Base-by-base conservation (phyloP, 768 basidiomycete species). In the Suillus americanus region DNA sequence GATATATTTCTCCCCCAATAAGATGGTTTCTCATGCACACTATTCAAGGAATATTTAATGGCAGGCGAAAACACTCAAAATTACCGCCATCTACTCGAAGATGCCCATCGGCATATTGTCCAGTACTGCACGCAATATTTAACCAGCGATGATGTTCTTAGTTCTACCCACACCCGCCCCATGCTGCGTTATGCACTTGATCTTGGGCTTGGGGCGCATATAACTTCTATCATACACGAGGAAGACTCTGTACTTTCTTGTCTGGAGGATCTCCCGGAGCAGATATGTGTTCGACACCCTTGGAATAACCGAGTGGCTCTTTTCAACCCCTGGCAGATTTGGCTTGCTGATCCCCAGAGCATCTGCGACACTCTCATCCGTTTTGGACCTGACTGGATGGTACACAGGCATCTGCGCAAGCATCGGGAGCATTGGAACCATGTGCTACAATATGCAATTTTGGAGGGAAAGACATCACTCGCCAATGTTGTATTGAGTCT, bases 151-250 rank as follows among this genome's bases (percentile, higher is more conserved):
- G 60, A 61, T 48, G 35, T 61, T 12, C 48, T 48, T n/a, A 20
- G 28, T 14, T 41, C 60, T 35, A 14, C 0, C 35, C 1, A 9
- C 28, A 20, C 41, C 4, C 60, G 48, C 8, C 60, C 60, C 9
- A 43, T 61, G 60, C 60, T 61, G 41, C 43, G 41, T 20, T 61
- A 61, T 30, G 60, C 60, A 3, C 43, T 61, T 30, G 18, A 61
- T 43, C 5, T 25, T n/a, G 60, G 60, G 43, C 41, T 61, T 0
- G 53, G 53, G 28, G 60, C 41, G 14, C 60, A 61, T 12, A 41
- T 61, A 9, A 13, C 43, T 0, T 45, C 28, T n/a, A 61, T 61
- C 28, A n/a, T 16, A 2, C 3, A 16, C 2, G 60, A 61, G 10
- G 60, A 61, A 20, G 45, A 61, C 30, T 33, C 33, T 9, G 45